Evolutionary conservation across 1,284 basidiomycete genomes (phyloP).

Genomic region (Mycosarcoma maydis): DNA sequence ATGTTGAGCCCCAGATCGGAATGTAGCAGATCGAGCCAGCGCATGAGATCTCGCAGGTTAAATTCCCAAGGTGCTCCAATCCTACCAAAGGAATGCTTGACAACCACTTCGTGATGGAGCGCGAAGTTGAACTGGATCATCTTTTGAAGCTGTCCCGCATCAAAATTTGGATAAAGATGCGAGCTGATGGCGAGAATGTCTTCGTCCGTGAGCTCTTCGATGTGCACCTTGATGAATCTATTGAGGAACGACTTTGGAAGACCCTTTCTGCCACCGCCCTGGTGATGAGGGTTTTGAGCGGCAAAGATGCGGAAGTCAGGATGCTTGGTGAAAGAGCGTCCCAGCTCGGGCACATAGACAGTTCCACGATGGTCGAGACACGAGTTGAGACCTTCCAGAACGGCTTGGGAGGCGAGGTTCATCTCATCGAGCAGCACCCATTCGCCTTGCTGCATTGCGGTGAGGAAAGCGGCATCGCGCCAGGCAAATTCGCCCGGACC

Average conservation of each 20-base stretch:
- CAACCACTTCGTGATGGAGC: slow-evolving; percentile 78
- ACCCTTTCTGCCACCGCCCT: slow-evolving; percentile 97
- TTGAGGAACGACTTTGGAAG: slow-evolving; percentile 97
- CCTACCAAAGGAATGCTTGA: slow-evolving; percentile 78
- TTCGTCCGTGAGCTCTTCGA: slow-evolving; percentile 82
- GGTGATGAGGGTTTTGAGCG: slow-evolving; percentile 94
- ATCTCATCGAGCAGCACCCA: slow-evolving; percentile 98
- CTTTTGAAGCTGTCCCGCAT: slow-evolving; percentile 70
- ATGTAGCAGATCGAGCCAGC: slow-evolving; percentile 76
- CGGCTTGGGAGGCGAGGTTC: slow-evolving; percentile 90
- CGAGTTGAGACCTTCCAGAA: slow-evolving; percentile 96
- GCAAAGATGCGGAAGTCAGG: slow-evolving; percentile 95
- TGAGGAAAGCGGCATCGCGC: slow-evolving; percentile 96
- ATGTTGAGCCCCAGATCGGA: slow-evolving; percentile 72
- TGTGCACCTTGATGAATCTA: slow-evolving; percentile 95
- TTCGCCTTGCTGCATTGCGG: slow-evolving; percentile 79
- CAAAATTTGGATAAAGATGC: slow-evolving; percentile 76
- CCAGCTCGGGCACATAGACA: slow-evolving; percentile 94
- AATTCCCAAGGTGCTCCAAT: slow-evolving; percentile 98
- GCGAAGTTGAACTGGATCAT: slow-evolving; percentile 85
- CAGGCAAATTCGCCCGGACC: slow-evolving; percentile 92
- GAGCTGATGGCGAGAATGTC: slow-evolving; percentile 85
- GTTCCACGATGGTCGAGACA: slow-evolving; percentile 94
- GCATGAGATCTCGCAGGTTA: slow-evolving; percentile 92
- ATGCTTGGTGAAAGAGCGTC: slow-evolving; percentile 86